Base-by-base conservation (phyloP, 805 yeast genomes). In the Wickerhamia fluorescens region DNA sequence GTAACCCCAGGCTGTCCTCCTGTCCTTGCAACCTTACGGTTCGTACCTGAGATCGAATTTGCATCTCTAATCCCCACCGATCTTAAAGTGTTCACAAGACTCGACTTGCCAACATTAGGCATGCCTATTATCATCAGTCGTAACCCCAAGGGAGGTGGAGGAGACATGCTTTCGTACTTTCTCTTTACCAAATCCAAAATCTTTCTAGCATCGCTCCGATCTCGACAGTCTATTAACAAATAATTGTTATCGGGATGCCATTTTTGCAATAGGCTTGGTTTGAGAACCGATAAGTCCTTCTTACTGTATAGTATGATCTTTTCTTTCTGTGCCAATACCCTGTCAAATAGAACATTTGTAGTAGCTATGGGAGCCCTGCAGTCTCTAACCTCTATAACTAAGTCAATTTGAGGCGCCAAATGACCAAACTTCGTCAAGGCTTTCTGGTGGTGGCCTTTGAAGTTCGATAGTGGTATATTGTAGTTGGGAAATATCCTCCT, bases 31-130 rank as follows among this genome's bases (percentile, higher is more conserved):
- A 84, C 96, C 44, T 81, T 82, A 14, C 44, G 49, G 12, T 45
- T 49, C 27, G 46, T 49, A 6, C 56, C 47, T 4, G 71, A 66
- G 1, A 62, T 48, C 29, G 32, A n/a, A 50, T 29, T 29, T 16
- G 34, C 33, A 19, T 41, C 44, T 2, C 53, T 46, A 27, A 48
- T 54, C 2, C 68, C 65, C 10, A 55, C 57, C 6, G 57, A 58
- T 34, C 96, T 57, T 28, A 88, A 56, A 0, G 79, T 65, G 46
- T 92, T 92, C 16, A 88, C 79, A 27, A 92, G 51, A 0, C 96
- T 81, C 8, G 95, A 82, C 53, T 92, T 92, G 0, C 98, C 98
- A n/a, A 87, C 94, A 50, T 92, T 92, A 1, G 98, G 98, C 92
- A 92, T 83, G 1, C 98, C 98, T 5, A 80, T 77, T 25, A 89